Percentiles rank a stretch among this genome's conserved stretches.
Conservation (phyloP, 139 green algal species). For the Spirogloea muscicola region DNA sequence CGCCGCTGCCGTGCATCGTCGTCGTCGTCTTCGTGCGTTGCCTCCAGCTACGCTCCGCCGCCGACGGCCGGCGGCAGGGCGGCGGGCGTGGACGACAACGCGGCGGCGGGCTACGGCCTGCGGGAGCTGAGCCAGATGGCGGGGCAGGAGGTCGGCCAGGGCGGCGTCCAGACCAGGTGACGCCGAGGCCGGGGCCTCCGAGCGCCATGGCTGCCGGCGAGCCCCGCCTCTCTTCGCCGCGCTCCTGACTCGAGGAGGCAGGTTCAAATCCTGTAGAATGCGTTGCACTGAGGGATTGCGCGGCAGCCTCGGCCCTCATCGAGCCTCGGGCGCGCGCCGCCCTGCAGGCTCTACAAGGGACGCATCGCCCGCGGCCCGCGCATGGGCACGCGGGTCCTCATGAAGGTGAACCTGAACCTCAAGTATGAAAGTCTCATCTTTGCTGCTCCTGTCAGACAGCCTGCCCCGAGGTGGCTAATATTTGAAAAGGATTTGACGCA, state of each 20-base stretch:
- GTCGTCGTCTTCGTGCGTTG: conserved; percentile 6
- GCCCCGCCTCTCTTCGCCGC: too few relatives aligned
- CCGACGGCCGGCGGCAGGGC: too few relatives aligned
- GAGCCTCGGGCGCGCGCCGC: neutral
- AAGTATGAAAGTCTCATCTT: neutral
- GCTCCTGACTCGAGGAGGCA: too few relatives aligned
- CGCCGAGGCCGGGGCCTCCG: too few relatives aligned
- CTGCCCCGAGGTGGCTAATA: neutral
- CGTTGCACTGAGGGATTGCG: too few relatives aligned
- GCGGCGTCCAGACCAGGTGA: conserved; percentile 24
- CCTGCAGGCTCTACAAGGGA: conserved; percentile 21
- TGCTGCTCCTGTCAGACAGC: neutral
- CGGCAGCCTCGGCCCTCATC: too few relatives aligned
- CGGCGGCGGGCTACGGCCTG: conserved; percentile 19
- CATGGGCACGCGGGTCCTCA: conserved; percentile 21
- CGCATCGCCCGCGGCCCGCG: conserved; percentile 15
- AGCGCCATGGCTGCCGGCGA: too few relatives aligned
- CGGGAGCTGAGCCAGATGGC: conserved; percentile 8
- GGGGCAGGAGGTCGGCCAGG: conserved; percentile 17
- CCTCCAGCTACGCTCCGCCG: too few relatives aligned
- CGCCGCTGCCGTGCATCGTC: too few relatives aligned
- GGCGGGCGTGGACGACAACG: conserved; percentile 10
- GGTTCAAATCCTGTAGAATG: too few relatives aligned
- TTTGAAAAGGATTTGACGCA: neutral
- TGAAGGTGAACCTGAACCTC: conserved; percentile 18